A percentile compares a stretch with the other conserved stretches of the same genome.
Evolutionary conservation across 352 stramenopile species (phyloP).

Genomic region (Phytophthora citrophthora): DNA sequence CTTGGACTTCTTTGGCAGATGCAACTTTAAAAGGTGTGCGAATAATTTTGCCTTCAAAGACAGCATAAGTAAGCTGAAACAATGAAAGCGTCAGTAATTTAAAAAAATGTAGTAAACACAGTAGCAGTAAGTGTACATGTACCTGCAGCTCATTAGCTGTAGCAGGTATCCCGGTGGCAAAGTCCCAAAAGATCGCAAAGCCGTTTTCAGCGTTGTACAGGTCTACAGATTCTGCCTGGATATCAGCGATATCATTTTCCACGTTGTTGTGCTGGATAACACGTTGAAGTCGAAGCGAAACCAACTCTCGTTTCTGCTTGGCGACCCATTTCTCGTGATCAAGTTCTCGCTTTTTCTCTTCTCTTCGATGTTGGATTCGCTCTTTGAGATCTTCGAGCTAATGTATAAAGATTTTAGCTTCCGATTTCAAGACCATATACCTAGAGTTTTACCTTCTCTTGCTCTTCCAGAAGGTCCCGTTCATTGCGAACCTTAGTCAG

Average conservation of each 20-base stretch:
- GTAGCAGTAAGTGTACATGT: neutral
- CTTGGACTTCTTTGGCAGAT: constrained; percentile 35
- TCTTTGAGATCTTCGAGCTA: constrained; percentile 62
- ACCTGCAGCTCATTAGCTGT: constrained; percentile 44
- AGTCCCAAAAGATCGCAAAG: constrained; percentile 61
- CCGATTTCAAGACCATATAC: neutral
- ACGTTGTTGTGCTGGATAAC: constrained; percentile 34
- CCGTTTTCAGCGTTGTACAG: constrained; percentile 45
- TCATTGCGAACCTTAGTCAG: constrained; percentile 60
- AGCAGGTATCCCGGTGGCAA: constrained; percentile 32
- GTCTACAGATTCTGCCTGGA: neutral
- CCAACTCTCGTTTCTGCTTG: constrained; percentile 59
- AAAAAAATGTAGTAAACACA: neutral
- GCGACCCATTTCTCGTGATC: constrained; percentile 59
- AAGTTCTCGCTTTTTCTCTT: constrained; percentile 51
- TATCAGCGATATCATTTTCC: constrained; percentile 2
- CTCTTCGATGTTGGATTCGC: constrained; percentile 42
- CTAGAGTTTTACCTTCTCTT: constrained; percentile 53
- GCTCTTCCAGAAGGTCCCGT: constrained; percentile 60
- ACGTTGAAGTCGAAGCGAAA: constrained; percentile 49
- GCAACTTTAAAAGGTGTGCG: constrained; percentile 55
- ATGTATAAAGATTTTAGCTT: neutral
- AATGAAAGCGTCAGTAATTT: neutral
- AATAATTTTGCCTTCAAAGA: constrained; percentile 47
- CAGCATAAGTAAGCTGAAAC: constrained; percentile 55